These are phyloP conservation scores for Nematocida minor DNA, from an alignment of 371 early-diverging fungal species.

Conservation along the genomic window DNA sequence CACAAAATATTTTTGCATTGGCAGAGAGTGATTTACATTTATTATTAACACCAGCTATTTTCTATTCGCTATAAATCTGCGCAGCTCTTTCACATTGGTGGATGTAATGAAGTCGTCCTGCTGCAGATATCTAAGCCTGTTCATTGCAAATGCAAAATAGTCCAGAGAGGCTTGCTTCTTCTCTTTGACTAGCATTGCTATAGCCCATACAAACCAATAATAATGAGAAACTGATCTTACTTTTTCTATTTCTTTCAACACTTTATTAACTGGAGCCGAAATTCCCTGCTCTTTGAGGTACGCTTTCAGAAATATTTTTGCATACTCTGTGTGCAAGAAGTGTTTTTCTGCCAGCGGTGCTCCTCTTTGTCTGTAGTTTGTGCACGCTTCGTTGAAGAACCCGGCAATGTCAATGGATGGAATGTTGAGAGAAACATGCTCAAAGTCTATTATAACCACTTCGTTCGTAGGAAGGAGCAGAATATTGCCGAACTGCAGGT, in stretches of 20 bases:
- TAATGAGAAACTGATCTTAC: not conserved
- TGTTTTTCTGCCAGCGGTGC: constrained; percentile 1
- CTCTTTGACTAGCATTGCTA: not conserved
- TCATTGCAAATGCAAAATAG: not conserved
- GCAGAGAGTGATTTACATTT: not conserved
- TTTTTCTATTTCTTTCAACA: constrained; percentile 5
- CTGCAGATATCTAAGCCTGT: not conserved
- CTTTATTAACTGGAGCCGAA: not conserved
- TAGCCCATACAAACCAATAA: constrained; percentile 36
- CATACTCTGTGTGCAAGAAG: not conserved
- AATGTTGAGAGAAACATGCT: constrained; percentile 29
- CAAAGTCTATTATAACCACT: constrained; percentile 23
- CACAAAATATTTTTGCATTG: not conserved
- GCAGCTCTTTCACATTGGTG: not conserved
- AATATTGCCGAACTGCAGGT: constrained; percentile 48
- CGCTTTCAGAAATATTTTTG: not conserved
- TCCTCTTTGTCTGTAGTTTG: constrained; percentile 9
- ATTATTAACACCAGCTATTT: too few species aligned
- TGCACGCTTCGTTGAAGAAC: constrained; percentile 10
- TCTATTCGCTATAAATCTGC: not conserved
- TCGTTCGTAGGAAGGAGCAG: not conserved
- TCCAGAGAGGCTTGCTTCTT: not conserved
- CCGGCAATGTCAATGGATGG: constrained; percentile 18
- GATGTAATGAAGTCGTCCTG: not conserved
- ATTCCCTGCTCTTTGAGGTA: not conserved